These are phyloP conservation scores for Juncus inflexus DNA, from an alignment of 176 grass and related monocot genomes.

Conservation along the genomic window DNA sequence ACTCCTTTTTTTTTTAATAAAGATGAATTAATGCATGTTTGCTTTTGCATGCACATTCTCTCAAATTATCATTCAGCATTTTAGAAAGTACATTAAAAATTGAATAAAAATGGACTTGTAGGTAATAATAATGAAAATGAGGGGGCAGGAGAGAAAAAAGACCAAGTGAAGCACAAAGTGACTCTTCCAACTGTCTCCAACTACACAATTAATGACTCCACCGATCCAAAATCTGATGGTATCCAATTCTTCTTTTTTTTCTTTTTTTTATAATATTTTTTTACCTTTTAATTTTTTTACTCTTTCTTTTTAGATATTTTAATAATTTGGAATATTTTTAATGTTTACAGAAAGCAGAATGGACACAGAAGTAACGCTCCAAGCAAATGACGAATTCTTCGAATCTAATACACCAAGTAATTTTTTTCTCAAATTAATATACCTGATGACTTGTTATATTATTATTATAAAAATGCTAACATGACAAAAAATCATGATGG, in stretches of 20 bases:
- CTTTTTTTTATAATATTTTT: conserved; percentile 2
- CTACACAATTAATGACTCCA: conserved; percentile 68
- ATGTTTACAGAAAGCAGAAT: conserved; percentile 28
- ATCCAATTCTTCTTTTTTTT: background rate
- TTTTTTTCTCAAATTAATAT: background rate
- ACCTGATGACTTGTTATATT: conserved; percentile 1
- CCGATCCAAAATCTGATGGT: conserved; percentile 49
- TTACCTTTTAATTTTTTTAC: background rate
- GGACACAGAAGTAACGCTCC: conserved; percentile 8
- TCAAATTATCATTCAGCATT: conserved; percentile 10
- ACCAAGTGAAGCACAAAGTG: conserved; percentile 45
- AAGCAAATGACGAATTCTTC: background rate
- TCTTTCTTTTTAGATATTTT: background rate
- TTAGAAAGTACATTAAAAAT: background rate
- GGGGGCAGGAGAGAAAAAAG: conserved; percentile 25
- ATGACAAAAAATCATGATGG: background rate
- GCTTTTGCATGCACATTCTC: conserved; percentile 22
- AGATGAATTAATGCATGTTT: conserved; percentile 17
- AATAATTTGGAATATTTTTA: too few relatives aligned
- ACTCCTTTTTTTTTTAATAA: background rate
- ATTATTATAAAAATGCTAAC: conserved; percentile 2
- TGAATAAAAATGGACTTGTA: conserved; percentile 25
- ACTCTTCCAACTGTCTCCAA: conserved; percentile 78
- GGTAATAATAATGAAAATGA: conserved; percentile 44
- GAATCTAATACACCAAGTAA: conserved; percentile 11